A percentile compares a stretch with the other conserved stretches of the same genome.
Conservation (phyloP, 441 rosid species). For the Isatis lusitanica region DNA sequence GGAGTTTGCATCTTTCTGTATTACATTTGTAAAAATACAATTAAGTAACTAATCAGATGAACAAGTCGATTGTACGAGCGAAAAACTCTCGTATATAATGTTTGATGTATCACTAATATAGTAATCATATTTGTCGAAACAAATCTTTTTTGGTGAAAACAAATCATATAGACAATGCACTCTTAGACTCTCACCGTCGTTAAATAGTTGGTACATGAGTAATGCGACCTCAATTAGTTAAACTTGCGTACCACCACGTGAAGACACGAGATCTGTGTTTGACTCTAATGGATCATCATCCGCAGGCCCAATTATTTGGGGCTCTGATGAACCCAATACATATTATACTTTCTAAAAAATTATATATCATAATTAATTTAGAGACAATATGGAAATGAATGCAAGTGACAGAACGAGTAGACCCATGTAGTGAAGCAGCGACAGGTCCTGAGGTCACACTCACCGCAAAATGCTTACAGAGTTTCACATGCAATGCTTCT, state of each 20-base stretch:
- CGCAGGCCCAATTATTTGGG: not conserved
- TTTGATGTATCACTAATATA: too few relatives aligned
- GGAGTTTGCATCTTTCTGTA: too few relatives aligned
- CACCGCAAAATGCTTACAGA: slow-evolving; percentile 37
- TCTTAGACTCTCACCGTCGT: too few relatives aligned
- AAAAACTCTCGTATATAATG: too few relatives aligned
- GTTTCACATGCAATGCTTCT: slow-evolving; percentile 40
- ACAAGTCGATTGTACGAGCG: too few relatives aligned
- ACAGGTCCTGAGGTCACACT: slow-evolving; percentile 36
- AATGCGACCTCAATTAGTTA: not conserved
- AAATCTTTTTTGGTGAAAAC: too few relatives aligned
- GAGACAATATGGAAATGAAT: slow-evolving; percentile 12
- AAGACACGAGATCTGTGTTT: not conserved
- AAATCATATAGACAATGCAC: too few relatives aligned
- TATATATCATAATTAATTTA: not conserved
- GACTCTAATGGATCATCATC: not conserved
- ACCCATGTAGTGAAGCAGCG: slow-evolving; percentile 33
- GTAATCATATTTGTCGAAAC: too few relatives aligned
- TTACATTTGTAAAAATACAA: too few relatives aligned
- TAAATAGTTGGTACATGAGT: too few relatives aligned
- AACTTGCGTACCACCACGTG: not conserved
- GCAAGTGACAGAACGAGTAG: slow-evolving; percentile 23
- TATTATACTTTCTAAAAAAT: not conserved
- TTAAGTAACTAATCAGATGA: too few relatives aligned
- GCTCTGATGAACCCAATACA: slow-evolving; percentile 4